Evolutionary conservation across 192 early-diverging fungal genomes (phyloP).

Genomic region (Coemansia sp.): DNA sequence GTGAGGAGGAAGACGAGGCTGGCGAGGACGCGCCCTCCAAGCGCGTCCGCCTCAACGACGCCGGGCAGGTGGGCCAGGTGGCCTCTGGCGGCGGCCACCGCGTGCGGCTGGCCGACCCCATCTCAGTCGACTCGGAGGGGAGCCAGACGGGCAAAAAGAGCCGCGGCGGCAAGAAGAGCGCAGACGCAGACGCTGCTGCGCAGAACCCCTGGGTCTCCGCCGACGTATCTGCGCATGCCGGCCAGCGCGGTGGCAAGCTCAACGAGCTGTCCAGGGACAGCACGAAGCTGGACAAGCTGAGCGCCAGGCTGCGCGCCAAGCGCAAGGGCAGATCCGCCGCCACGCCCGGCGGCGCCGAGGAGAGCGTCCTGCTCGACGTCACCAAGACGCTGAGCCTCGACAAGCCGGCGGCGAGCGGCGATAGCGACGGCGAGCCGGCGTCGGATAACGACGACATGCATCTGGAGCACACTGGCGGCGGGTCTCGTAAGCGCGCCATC

Average conservation of each 20-base stretch:
- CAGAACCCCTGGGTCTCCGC: slow-evolving; percentile 82
- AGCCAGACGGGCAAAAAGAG: slow-evolving; percentile 16
- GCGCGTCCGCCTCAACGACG: slow-evolving; percentile 60
- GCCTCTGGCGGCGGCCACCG: slow-evolving; percentile 58
- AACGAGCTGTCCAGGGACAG: slow-evolving; percentile 55
- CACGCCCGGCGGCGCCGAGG: slow-evolving; percentile 26
- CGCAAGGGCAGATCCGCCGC: slow-evolving; percentile 32
- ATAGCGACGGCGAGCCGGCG: slow-evolving; percentile 16
- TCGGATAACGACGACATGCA: slow-evolving; percentile 21
- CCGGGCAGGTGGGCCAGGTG: slow-evolving; percentile 49
- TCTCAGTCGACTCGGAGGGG: slow-evolving; percentile 48
- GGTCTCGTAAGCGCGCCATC: slow-evolving; percentile 19
- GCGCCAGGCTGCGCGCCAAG: slow-evolving; percentile 68
- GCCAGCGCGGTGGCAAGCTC: slow-evolving; percentile 54
- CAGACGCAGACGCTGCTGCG: slow-evolving; percentile 35
- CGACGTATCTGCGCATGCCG: slow-evolving; percentile 39
- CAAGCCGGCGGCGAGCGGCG: slow-evolving; percentile 3
- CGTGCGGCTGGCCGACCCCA: slow-evolving; percentile 61
- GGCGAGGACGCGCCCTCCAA: slow-evolving; percentile 30
- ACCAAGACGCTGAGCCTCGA: slow-evolving; percentile 59
- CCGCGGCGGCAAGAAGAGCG: slow-evolving; percentile 13
- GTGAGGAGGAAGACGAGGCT: slow-evolving; percentile 14
- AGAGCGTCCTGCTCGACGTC: slow-evolving; percentile 73
- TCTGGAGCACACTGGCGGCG: slow-evolving; percentile 26
- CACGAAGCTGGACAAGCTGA: slow-evolving; percentile 66